Evolutionary conservation across 371 early-diverging fungal species (phyloP), one percentile per base, ranked within the genome.

Genomic region (Mucor lusitanicus): DNA sequence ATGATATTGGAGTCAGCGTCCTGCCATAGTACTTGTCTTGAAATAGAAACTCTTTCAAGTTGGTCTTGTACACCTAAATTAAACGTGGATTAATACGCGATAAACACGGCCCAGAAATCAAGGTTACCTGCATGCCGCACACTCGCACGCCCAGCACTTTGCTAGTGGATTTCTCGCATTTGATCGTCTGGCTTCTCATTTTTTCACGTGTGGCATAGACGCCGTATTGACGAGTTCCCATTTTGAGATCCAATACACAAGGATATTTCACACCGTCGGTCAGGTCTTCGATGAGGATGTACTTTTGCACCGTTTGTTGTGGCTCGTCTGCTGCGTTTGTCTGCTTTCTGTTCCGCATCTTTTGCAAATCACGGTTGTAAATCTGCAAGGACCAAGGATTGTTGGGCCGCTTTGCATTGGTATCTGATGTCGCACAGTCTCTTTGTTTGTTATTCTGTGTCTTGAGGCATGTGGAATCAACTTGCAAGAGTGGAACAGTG

Each of bases 181-280:
- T 98, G 50, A 84, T 78, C 54, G 90, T 95, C 76, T 98, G 97
- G 37, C 92, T 92, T 32, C 79, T 77, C 64, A 91, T 85, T 75
- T 99, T 99, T 35, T 90, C 90, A 12, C 83, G 79, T 0, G 92
- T 83, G 0, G 94, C 96, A 79, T 93, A 86, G 53, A 97, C 90
- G 1, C 98, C 97, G 72, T 97, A 93, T 77, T 99, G 99, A 1
- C 99, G 85, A 6, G 96, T 97, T 15, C 99, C 99, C 97, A 99
- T 98, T 70, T 99, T 99, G 54, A 99, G 83, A 77, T 99, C 98
- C 59, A 99, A 80, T 6, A 99, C 93, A 65, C 97, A 97, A 0
- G 99, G 98, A 33, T 87, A 87, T 72, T 85, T 83, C 63, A 95
- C 82, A 1, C 93, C 91, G 19, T 92, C 91, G 0, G 98, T 98